Evolutionary conservation across 345 rosid genomes (phyloP).

Genomic region (Salix arbutifolia): DNA sequence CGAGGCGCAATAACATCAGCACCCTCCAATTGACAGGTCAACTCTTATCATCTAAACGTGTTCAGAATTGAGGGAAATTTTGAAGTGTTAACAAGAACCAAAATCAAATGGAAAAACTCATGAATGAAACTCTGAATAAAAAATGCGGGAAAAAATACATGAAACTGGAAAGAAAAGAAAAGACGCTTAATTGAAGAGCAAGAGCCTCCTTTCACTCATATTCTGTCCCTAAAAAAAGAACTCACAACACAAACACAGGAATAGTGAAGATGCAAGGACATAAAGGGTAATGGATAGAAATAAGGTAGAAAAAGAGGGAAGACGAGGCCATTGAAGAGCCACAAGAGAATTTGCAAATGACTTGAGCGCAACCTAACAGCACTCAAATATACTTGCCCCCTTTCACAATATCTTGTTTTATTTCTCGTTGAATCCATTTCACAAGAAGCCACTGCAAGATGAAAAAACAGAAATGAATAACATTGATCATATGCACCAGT

Average conservation of each 20-base stretch:
- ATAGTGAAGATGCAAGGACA: background rate
- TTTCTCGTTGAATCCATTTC: constrained; percentile 58
- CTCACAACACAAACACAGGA: background rate
- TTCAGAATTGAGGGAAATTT: background rate
- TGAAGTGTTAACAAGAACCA: background rate
- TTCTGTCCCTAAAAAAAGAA: constrained; percentile 3
- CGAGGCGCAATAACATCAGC: background rate
- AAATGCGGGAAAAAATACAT: background rate
- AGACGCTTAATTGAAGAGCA: background rate
- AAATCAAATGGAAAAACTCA: background rate
- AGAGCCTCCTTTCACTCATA: background rate
- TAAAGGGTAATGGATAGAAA: background rate
- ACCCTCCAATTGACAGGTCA: background rate
- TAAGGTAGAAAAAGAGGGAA: background rate
- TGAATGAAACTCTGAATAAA: background rate
- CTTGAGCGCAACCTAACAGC: background rate
- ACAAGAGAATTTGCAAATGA: background rate
- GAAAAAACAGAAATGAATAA: background rate
- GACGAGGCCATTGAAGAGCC: background rate
- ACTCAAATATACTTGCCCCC: constrained; percentile 45
- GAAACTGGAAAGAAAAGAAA: background rate
- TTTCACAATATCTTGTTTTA: constrained; percentile 44
- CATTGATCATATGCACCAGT: background rate
- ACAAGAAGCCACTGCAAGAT: constrained; percentile 54
- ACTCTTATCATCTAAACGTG: background rate